Base-by-base conservation (phyloP, 306 rosid genomes). In the Trifolium fragiferum region DNA sequence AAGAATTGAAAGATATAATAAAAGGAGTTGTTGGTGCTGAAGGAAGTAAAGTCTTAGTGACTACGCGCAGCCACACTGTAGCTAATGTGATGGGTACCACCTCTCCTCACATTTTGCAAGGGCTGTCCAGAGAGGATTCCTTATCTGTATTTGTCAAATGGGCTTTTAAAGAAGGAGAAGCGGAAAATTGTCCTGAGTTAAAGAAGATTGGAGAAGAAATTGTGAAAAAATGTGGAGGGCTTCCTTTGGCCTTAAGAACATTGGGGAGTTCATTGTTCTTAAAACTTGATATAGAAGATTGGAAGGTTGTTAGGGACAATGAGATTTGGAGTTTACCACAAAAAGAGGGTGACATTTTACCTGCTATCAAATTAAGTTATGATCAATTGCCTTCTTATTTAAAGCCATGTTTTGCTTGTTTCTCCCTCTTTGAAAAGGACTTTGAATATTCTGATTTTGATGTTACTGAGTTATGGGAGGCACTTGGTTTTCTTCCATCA, bases 211-310 rank as follows among this genome's bases (percentile, higher is more conserved):
- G 63, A 7, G 10, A 57, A 57, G 37, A 23, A 21, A 23, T 57
- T 58, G 82, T 33, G 15, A 11, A 41, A 7, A 85, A 80, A 51
- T 82, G 89, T 49, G 4, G 18, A 21, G 83, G 86, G 16, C 64
- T 85, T 73, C 86, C 79, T 1, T 68, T 83, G 61, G 83, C 82
- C 0, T 13, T 80, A 19, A 82, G 82, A 33, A 82, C 85, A n/a
- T 7, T 86, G 4, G 85, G 78, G 1, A 60, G 80, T 50, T 40
- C 44, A 19, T 16, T 74, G 1, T 35, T 35, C 38, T 35, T 35
- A 35, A 35, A 35, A 7, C 7, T 35, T 35, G 66, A 68, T 8
- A 20, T 1, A 23, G 4, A 13, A 0, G 72, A 67, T 5, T 75
- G 77, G 77, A 41, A 23, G 38, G 1, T 0, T 67, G 19, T 81